Conservation (phyloP, 768 basidiomycete species). For the Lactarius quietus region DNA sequence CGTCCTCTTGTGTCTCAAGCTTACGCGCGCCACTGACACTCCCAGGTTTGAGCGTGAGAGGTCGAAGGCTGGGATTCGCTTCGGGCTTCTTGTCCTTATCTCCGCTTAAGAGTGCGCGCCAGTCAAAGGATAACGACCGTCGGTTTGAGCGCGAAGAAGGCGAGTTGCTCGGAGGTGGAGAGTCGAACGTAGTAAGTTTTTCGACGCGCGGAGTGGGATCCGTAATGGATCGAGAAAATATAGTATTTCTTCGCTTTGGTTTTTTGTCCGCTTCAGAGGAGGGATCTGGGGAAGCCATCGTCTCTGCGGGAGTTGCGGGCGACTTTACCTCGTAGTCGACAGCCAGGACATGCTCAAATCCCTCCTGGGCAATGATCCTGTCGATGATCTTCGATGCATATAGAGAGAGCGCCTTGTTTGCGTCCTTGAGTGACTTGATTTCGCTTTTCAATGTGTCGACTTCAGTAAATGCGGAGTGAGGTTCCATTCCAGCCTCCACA, state of each 20-base stretch:
- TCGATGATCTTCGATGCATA: slow-evolving; percentile 99
- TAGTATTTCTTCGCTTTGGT: slow-evolving; percentile 59
- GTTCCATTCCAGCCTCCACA: slow-evolving; percentile 43
- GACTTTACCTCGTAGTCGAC: slow-evolving; percentile 76
- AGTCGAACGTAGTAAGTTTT: slow-evolving; percentile 36
- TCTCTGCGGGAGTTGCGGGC: slow-evolving; percentile 44
- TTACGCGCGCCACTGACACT: slow-evolving; percentile 64
- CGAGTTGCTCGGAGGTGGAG: slow-evolving; percentile 26
- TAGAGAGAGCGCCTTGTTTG: slow-evolving; percentile 91
- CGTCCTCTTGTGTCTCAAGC: slow-evolving; percentile 85
- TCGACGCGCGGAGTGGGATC: slow-evolving; percentile 36
- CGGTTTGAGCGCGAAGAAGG: slow-evolving; percentile 43
- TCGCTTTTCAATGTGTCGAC: slow-evolving; percentile 76
- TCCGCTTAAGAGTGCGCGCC: slow-evolving; percentile 63
- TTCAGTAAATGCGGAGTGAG: slow-evolving; percentile 48
- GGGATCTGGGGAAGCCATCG: slow-evolving; percentile 34
- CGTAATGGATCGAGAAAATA: slow-evolving; percentile 40
- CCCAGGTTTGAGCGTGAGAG: slow-evolving; percentile 70
- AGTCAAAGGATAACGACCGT: slow-evolving; percentile 81
- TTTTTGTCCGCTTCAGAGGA: slow-evolving; percentile 37
- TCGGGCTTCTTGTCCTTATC: slow-evolving; percentile 73
- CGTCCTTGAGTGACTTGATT: slow-evolving; percentile 90
- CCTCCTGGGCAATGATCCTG: slow-evolving; percentile 92
- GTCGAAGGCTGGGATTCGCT: slow-evolving; percentile 50
- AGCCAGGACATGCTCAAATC: slow-evolving; percentile 96